phyloP scores from a whole-genome alignment of 495 filamentous ascomycete species.

The Amphirosellinia nigrospora region DNA sequence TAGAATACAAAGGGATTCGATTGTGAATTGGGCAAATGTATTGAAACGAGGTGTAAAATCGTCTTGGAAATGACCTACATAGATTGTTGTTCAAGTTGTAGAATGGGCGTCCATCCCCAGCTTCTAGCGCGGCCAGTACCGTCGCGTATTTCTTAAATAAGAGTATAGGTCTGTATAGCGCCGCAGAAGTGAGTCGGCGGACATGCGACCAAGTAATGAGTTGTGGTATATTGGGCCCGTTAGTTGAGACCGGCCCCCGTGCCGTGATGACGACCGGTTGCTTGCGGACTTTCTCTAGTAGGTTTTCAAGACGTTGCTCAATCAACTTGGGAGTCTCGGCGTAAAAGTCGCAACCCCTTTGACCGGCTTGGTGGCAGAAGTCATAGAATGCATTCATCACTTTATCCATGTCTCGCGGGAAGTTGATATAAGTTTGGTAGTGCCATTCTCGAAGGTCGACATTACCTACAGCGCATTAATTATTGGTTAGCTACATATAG shows the following conservation, averaged over 20 bases:
- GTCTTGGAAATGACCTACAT: background rate
- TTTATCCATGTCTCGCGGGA: slow-evolving; percentile 59
- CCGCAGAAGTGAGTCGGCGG: slow-evolving; percentile 49
- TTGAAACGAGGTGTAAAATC: background rate
- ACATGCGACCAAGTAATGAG: slow-evolving; percentile 52
- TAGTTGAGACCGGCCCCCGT: slow-evolving; percentile 16
- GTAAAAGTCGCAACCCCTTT: slow-evolving; percentile 54
- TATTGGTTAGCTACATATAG: background rate
- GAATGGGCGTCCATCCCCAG: slow-evolving; percentile 60
- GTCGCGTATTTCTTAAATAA: slow-evolving; percentile 63
- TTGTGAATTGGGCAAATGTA: background rate
- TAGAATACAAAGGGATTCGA: background rate
- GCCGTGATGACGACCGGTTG: slow-evolving; percentile 57
- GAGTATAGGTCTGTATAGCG: slow-evolving; percentile 65
- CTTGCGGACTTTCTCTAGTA: slow-evolving; percentile 51
- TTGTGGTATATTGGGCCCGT: slow-evolving; percentile 43
- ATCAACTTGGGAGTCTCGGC: slow-evolving; percentile 49
- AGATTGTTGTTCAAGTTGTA: slow-evolving; percentile 42
- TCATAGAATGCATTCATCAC: slow-evolving; percentile 60
- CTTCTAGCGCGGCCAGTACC: slow-evolving; percentile 59
- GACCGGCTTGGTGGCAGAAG: slow-evolving; percentile 59
- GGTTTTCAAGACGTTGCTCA: slow-evolving; percentile 43
- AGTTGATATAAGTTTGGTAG: slow-evolving; percentile 51
- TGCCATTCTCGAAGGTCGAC: slow-evolving; percentile 58
- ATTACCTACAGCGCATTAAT: slow-evolving; percentile 29